Conservation (phyloP, 345 rosid species). For the Eucalyptus sideroxylon region DNA sequence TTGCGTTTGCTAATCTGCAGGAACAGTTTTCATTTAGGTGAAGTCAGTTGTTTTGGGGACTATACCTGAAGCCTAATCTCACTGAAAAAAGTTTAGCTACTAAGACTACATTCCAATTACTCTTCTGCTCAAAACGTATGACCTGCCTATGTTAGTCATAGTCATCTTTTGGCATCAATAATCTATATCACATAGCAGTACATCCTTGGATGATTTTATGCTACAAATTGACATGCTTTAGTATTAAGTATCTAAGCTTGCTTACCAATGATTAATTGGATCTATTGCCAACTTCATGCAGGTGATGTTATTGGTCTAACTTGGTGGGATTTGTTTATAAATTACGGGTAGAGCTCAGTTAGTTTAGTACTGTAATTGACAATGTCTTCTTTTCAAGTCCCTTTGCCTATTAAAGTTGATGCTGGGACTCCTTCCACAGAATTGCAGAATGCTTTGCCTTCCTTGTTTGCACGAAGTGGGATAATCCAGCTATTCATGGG, state of each 20-base stretch:
- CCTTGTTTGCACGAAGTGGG: conserved; percentile 85
- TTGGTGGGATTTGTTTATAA: conserved; percentile 96
- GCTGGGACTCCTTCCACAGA: conserved; percentile 18
- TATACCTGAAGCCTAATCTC: background rate
- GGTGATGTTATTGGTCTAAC: conserved; percentile 82
- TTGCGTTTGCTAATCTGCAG: background rate
- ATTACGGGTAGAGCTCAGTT: conserved; percentile 48
- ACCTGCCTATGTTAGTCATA: background rate
- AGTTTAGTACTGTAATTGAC: background rate
- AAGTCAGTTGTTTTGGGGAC: background rate
- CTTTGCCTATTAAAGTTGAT: background rate
- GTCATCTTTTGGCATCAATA: background rate
- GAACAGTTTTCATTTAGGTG: background rate
- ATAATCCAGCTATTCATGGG: conserved; percentile 82
- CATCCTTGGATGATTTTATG: background rate
- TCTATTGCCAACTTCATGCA: conserved; percentile 1
- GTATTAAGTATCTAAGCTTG: background rate
- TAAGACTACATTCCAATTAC: background rate
- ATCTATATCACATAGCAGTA: background rate
- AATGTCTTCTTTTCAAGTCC: background rate
- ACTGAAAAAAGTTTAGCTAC: background rate
- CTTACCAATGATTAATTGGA: background rate
- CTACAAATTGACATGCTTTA: background rate
- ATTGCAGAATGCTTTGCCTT: conserved; percentile 93
- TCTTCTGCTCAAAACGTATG: background rate